Evolutionary conservation across 164 flowering plant species (phyloP).

Genomic region (Chloranthus sessilifolius): DNA sequence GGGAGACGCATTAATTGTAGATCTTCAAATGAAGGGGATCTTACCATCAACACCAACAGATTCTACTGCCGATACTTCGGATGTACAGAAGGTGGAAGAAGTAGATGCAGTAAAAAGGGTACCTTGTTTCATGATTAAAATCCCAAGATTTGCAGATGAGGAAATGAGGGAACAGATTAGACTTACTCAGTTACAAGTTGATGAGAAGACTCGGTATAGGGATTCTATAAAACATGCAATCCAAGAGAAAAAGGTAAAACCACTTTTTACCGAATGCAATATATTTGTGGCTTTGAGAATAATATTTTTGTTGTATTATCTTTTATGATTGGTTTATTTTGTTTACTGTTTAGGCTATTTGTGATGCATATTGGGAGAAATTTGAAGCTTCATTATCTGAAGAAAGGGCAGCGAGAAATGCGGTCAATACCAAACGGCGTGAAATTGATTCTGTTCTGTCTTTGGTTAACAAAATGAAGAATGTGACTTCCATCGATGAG

Average conservation of each 20-base stretch:
- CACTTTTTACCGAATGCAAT: too few relatives aligned
- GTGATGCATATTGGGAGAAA: slow-evolving; percentile 20
- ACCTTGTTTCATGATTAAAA: slow-evolving; percentile 44
- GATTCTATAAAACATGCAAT: slow-evolving; percentile 49
- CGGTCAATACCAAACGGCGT: slow-evolving; percentile 41
- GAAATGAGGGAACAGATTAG: slow-evolving; percentile 46
- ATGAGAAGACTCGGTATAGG: slow-evolving; percentile 52
- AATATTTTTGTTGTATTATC: too few relatives aligned
- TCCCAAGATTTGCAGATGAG: slow-evolving; percentile 63
- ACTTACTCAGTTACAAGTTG: slow-evolving; percentile 45
- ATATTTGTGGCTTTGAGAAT: too few relatives aligned
- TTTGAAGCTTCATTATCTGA: slow-evolving; percentile 47
- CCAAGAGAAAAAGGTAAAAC: slow-evolving; percentile 43
- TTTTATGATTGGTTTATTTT: slow-evolving; percentile 5
- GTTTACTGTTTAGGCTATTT: slow-evolving; percentile 18
- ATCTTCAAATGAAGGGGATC: slow-evolving; percentile 1
- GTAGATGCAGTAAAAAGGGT: slow-evolving; percentile 34
- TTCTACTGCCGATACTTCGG: slow-evolving; percentile 19
- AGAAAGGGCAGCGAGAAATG: slow-evolving; percentile 47
- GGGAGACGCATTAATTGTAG: slow-evolving; percentile 6
- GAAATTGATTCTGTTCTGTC: slow-evolving; percentile 63
- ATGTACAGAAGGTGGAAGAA: slow-evolving; percentile 24
- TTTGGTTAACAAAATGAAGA: slow-evolving; percentile 48
- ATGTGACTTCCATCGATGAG: slow-evolving; percentile 66
- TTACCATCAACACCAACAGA: slow-evolving; percentile 14